These are phyloP conservation scores for Nannochloropsis granulata DNA, from an alignment of 108 stramenopile species.

Conservation along the genomic window DNA sequence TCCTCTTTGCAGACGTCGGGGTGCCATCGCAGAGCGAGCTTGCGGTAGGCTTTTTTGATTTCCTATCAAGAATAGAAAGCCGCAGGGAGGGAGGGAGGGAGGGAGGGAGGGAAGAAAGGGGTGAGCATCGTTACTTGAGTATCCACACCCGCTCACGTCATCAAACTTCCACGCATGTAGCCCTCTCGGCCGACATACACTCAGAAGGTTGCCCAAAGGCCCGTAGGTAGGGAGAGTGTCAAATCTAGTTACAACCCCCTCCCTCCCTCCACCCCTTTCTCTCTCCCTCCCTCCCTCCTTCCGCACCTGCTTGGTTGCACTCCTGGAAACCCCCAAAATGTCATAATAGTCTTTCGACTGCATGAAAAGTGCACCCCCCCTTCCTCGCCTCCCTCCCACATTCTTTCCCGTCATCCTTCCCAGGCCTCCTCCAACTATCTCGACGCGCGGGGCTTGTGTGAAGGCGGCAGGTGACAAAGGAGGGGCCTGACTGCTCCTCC, in stretches of 20 bases:
- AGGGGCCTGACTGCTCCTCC: neutral
- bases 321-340: neutral
- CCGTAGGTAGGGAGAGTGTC: too few species aligned
- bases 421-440: neutral
- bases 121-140: neutral
- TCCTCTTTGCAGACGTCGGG: conserved; percentile 30
- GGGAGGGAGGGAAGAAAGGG: neutral
- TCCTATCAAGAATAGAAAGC: neutral
- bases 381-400: neutral
- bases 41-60: conserved; percentile 78
- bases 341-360: neutral
- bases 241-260: neutral
- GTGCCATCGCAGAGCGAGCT: conserved; percentile 71
- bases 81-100: neutral
- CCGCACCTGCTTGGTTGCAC: neutral
- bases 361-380: neutral
- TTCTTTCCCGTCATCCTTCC: neutral
- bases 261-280: neutral
- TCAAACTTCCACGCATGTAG: too few species aligned
- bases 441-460: neutral
- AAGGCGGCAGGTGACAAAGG: neutral
- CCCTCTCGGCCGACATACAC: too few species aligned
- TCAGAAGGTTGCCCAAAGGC: too few species aligned
- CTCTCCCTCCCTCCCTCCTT: neutral
- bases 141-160: too few species aligned